phyloP scores from a whole-genome alignment of 2,329 filamentous ascomycete genomes.

The Pseudocercospora fijiensis region DNA sequence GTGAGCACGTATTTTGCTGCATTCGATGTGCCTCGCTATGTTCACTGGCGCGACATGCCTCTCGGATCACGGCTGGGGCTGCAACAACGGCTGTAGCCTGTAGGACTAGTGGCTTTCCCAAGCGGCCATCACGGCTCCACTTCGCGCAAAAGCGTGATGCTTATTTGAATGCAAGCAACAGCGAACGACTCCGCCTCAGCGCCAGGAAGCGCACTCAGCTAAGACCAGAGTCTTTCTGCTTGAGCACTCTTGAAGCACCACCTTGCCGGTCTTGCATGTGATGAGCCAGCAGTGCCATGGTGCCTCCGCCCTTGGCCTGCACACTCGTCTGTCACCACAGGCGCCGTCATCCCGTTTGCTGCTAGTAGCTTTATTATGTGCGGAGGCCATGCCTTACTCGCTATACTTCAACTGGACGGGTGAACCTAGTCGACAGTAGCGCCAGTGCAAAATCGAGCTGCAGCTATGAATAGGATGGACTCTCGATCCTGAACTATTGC shows the following conservation, averaged over 20 bases:
- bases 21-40: neutral
- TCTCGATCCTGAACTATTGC: neutral
- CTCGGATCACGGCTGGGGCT: slow-evolving; percentile 5
- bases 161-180: neutral
- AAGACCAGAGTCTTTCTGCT: slow-evolving; percentile 1
- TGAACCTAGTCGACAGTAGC: slow-evolving; percentile 3
- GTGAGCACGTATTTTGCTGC: neutral
- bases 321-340: neutral
- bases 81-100: neutral
- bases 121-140: neutral
- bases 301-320: neutral
- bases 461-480: slow-evolving; percentile 2
- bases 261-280: neutral
- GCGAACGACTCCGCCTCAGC: neutral
- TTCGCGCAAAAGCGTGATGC: neutral
- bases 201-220: neutral
- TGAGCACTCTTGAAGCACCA: neutral
- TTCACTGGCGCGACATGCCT: neutral
- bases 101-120: neutral
- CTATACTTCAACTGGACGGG: neutral
- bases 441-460: slow-evolving; percentile 3
- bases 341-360: slow-evolving; percentile 1
- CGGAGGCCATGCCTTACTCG: slow-evolving; percentile 2
- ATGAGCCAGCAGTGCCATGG: slow-evolving; percentile 4
- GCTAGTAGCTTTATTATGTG: neutral